Evolutionary conservation across 441 rosid species (phyloP).

Genomic region (Geranium incanum): DNA sequence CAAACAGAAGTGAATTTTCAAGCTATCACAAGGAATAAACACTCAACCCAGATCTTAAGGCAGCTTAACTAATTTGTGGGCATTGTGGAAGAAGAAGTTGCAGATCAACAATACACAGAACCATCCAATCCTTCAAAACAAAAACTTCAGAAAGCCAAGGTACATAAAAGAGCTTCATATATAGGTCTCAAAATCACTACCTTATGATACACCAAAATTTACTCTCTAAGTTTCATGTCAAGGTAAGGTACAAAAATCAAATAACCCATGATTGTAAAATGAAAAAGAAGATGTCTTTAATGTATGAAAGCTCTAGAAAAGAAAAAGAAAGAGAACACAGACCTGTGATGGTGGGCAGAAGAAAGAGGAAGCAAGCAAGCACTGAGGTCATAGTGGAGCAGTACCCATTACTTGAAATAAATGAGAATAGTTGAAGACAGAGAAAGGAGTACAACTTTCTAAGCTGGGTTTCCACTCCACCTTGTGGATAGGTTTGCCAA

Average conservation of each 20-base stretch:
- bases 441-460: slow-evolving; percentile 23
- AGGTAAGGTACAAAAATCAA: not conserved
- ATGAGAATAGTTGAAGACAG: slow-evolving; percentile 22
- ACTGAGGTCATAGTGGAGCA: slow-evolving; percentile 7
- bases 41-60: not conserved
- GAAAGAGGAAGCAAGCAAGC: slow-evolving; percentile 14
- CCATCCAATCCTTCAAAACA: slow-evolving; percentile 21
- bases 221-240: not conserved
- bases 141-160: slow-evolving; percentile 12
- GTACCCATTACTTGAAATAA: slow-evolving; percentile 10
- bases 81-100: not conserved
- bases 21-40: not conserved
- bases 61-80: not conserved
- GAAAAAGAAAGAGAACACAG: not conserved
- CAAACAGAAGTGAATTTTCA: not conserved
- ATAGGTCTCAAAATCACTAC: no score
- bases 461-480: slow-evolving; percentile 13
- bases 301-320: slow-evolving; percentile 6
- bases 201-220: no score
- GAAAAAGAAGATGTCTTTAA: not conserved
- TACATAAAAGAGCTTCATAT: not conserved
- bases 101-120: slow-evolving; percentile 9
- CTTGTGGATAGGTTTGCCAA: slow-evolving; percentile 1
- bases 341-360: not conserved
- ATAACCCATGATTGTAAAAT: slow-evolving; percentile 9